These are phyloP conservation scores for Rhizophagus sp. DNA, from an alignment of 192 early-diverging fungal genomes.

Conservation along the genomic window DNA sequence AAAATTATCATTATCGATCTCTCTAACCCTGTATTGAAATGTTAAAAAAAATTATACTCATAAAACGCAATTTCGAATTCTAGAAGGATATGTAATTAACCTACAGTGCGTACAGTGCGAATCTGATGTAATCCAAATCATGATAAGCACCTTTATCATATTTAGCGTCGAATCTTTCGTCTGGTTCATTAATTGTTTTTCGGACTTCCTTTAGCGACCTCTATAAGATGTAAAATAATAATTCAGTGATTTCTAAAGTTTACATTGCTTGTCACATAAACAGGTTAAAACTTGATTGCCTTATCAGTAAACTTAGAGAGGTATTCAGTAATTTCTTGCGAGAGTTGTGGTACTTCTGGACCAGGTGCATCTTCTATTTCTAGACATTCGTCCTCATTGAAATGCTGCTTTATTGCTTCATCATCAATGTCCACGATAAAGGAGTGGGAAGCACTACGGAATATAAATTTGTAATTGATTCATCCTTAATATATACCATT, in stretches of 20 bases:
- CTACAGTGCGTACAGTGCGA: background rate
- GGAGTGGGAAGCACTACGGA: background rate
- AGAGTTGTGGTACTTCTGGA: too few relatives aligned
- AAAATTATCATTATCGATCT: too few relatives aligned
- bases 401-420: slow-evolving; percentile 1
- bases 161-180: background rate
- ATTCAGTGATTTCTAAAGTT: background rate
- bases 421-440: background rate
- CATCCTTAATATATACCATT: background rate
- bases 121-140: background rate
- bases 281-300: too few relatives aligned
- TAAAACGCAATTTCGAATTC: too few relatives aligned
- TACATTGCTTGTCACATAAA: background rate
- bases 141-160: background rate
- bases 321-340: too few relatives aligned
- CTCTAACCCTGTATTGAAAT: too few relatives aligned
- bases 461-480: background rate
- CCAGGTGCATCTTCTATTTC: too few relatives aligned
- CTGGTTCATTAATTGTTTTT: background rate
- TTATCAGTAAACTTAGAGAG: too few relatives aligned
- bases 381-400: background rate
- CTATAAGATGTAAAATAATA: background rate
- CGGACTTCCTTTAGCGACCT: background rate
- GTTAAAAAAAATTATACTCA: too few relatives aligned
- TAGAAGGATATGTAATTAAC: background rate